Percentiles rank a stretch among this genome's conserved stretches.
Conservation (phyloP, 441 rosid genomes). For the Omphalea diandra region DNA sequence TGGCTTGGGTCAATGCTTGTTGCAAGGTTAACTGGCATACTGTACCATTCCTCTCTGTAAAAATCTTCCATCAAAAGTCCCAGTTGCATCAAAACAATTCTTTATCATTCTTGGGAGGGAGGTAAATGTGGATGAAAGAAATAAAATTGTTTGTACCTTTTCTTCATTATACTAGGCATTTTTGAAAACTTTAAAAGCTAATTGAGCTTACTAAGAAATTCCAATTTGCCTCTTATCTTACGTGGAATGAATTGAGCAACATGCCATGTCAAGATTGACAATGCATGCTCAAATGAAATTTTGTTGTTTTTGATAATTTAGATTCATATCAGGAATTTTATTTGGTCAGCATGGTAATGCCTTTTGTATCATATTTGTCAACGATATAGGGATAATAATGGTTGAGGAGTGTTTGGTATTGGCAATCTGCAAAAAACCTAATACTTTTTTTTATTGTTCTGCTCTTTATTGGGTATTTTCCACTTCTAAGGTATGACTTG, state of each 20-base stretch:
- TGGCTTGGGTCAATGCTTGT: background rate
- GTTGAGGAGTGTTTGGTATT: background rate
- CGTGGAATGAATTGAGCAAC: background rate
- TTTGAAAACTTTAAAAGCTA: background rate
- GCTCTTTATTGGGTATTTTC: background rate
- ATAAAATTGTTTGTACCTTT: background rate
- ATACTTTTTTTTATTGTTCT: background rate
- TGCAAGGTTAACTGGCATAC: background rate
- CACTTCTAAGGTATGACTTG: too few relatives aligned
- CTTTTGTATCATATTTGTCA: background rate
- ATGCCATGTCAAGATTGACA: background rate
- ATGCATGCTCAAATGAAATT: background rate
- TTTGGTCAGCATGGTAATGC: background rate
- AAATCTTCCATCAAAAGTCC: background rate
- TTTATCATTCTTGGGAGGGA: background rate
- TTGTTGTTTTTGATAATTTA: background rate
- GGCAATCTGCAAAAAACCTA: background rate
- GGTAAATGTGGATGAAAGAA: background rate
- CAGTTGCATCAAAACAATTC: background rate
- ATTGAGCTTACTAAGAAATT: background rate
- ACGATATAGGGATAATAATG: background rate
- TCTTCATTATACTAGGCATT: background rate
- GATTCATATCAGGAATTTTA: background rate
- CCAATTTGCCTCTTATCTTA: background rate
- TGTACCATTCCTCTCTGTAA: background rate